Base-by-base conservation (phyloP, 2,329 filamentous ascomycete genomes). In the Aspergillus quadricinctus region DNA sequence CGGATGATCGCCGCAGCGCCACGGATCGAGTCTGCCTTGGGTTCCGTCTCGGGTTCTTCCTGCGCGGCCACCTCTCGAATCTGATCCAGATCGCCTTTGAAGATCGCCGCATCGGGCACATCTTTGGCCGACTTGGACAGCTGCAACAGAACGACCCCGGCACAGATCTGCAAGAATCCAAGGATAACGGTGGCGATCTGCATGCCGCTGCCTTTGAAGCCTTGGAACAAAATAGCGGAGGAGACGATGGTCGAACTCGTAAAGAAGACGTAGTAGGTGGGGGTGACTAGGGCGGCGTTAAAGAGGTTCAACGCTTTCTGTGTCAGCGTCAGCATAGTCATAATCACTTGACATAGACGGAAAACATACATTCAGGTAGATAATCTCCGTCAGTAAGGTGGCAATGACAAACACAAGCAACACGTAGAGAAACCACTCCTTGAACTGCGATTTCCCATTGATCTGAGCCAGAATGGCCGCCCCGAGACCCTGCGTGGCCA, bases 91-190 rank as follows among this genome's bases (percentile, higher is more conserved):
- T 97, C 92, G 48, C 93, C 94, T 54, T 87, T 86, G 79, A 99
- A 96, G 41, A 99, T 87, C 31, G 92, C 92, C 0, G 91, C 82
- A 70, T 97, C 94, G 6, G 94, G 94, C 0, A 99, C 93, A 68
- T 99, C 93, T 71, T 97, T 99, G 65, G 94, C 90, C 0, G 93
- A 97, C 72, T 97, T 97, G 52, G 94, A 97, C n/a, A 99, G 83
- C 70, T 99, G 94, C 9, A 99, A 78, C 7, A 99, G 77, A 0
- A 97, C 88, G 5, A 97, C 94, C 1, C 94, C 94, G 0, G 92
- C 83, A 72, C 94, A 99, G 59, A 99, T 99, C 58, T 89, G 88
- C 43, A 99, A 77, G 76, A 99, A 99, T 1, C 94, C 94, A 78
- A 96, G 85, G 55, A 97, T 88, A 29, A 97, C 89, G 0, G 92